Conservation (phyloP, 179 eudicot genomes). For the Kewa caespitosa region DNA sequence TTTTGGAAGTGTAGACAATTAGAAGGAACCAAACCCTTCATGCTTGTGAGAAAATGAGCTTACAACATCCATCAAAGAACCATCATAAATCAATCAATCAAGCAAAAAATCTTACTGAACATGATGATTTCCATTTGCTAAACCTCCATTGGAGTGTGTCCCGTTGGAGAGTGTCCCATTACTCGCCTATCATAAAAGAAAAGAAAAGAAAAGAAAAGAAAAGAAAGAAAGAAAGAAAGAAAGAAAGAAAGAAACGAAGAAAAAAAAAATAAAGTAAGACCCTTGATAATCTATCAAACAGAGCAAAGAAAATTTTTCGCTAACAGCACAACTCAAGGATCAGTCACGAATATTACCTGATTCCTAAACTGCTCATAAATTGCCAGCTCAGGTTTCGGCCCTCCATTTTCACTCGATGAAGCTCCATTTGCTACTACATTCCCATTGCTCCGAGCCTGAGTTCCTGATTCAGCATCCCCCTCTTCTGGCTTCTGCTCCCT, state of each 20-base stretch:
- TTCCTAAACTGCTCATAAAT: conserved; percentile 76
- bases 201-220: not conserved
- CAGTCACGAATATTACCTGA: conserved; percentile 47
- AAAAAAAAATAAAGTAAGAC: too few species aligned
- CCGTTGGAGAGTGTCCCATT: conserved; percentile 26
- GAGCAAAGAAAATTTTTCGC: not conserved
- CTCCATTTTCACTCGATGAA: conserved; percentile 41
- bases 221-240: not conserved
- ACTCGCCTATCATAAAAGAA: conserved; percentile 32
- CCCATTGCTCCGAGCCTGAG: conserved; percentile 29
- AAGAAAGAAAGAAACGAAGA: too few species aligned
- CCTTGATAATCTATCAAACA: not conserved
- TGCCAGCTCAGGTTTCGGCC: conserved; percentile 66
- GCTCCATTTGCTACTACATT: conserved; percentile 31
- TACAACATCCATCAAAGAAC: not conserved
- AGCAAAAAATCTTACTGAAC: conserved; percentile 50
- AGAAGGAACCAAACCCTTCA: too few species aligned
- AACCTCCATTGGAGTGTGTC: conserved; percentile 46
- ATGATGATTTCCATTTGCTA: conserved; percentile 31
- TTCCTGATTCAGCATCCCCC: conserved; percentile 22
- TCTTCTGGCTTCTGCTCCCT: conserved; percentile 47
- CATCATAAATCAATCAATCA: not conserved
- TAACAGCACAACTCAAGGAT: not conserved
- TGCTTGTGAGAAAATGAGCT: too few species aligned
- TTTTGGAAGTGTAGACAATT: too few species aligned